phyloP scores from a whole-genome alignment of 75 land plant genomes.

The Cryptomeria japonica region DNA sequence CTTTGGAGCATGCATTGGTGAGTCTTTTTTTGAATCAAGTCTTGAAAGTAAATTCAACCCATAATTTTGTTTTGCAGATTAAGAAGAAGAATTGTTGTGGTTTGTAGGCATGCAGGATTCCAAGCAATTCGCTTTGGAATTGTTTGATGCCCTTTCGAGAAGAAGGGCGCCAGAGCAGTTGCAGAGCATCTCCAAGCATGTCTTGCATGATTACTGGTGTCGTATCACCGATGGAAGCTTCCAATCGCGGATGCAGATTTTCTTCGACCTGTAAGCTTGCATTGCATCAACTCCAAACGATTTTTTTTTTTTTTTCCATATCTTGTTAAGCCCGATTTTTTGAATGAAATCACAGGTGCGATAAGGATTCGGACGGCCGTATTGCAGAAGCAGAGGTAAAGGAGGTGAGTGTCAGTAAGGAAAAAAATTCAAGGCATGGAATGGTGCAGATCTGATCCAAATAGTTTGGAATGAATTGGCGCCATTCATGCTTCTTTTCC shows the following conservation, averaged over 20 bases:
- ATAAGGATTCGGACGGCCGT: constrained; percentile 31
- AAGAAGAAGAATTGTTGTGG: neutral
- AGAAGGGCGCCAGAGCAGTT: neutral
- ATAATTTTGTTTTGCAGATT: neutral
- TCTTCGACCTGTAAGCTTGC: constrained; percentile 35
- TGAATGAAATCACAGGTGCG: constrained; percentile 18
- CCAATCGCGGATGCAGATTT: constrained; percentile 20
- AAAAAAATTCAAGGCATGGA: too few relatives aligned
- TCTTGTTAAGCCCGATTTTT: neutral
- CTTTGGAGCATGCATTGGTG: constrained; percentile 32
- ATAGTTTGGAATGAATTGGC: too few relatives aligned
- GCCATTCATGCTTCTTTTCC: too few relatives aligned
- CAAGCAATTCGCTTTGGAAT: constrained; percentile 25
- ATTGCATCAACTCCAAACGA: neutral
- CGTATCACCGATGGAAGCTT: constrained; percentile 26
- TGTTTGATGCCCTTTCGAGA: constrained; percentile 27
- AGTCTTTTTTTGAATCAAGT: neutral
- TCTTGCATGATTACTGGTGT: constrained; percentile 21
- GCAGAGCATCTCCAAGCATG: constrained; percentile 20
- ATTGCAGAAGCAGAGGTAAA: constrained; percentile 21
- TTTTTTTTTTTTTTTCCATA: neutral
- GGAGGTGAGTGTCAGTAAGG: constrained; percentile 21
- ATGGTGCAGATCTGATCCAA: neutral
- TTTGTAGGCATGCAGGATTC: constrained; percentile 26
- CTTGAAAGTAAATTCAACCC: too few relatives aligned